A percentile compares a stretch with the other conserved stretches of the same genome.
Conservation (phyloP, 768 basidiomycete genomes). For the Calocybe indica region DNA sequence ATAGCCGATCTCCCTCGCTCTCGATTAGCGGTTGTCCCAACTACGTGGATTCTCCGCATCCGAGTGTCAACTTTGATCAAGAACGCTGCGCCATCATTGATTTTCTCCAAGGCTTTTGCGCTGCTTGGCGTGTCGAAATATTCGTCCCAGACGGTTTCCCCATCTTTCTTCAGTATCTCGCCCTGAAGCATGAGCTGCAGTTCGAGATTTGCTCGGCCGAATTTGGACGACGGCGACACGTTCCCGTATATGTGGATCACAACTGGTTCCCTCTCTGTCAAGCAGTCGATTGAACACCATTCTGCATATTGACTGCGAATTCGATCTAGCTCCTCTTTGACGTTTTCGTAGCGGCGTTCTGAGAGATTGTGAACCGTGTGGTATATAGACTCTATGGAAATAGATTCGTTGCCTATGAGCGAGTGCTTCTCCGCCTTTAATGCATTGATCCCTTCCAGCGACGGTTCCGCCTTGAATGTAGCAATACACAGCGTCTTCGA, state of each 20-base stretch:
- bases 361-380: conserved; percentile 34
- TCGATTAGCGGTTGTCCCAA: conserved; percentile 28
- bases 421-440: conserved; percentile 23
- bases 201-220: conserved; percentile 29
- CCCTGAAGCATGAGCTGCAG: conserved; percentile 35
- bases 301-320: conserved; percentile 21
- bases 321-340: conserved; percentile 30
- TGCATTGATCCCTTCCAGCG: conserved; percentile 20
- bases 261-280: conserved; percentile 18
- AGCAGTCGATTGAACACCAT: no score
- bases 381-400: conserved; percentile 34
- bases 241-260: conserved; percentile 32
- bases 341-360: conserved; percentile 21
- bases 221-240: conserved; percentile 21
- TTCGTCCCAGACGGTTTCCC: conserved; percentile 36
- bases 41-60: conserved; percentile 28
- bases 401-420: conserved; percentile 28
- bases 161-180: conserved; percentile 24
- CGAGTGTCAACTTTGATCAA: conserved; percentile 37
- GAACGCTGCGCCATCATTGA: conserved; percentile 25
- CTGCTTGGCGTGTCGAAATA: conserved; percentile 41
- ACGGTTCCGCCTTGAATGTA: conserved; percentile 33
- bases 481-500: conserved; percentile 26
- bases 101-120: conserved; percentile 24
- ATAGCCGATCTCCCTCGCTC: conserved; percentile 24